A percentile compares a stretch with the other conserved stretches of the same genome.
phyloP scores from a whole-genome alignment of 169 alveolate species.

The Plasmodium gallinaceum region DNA sequence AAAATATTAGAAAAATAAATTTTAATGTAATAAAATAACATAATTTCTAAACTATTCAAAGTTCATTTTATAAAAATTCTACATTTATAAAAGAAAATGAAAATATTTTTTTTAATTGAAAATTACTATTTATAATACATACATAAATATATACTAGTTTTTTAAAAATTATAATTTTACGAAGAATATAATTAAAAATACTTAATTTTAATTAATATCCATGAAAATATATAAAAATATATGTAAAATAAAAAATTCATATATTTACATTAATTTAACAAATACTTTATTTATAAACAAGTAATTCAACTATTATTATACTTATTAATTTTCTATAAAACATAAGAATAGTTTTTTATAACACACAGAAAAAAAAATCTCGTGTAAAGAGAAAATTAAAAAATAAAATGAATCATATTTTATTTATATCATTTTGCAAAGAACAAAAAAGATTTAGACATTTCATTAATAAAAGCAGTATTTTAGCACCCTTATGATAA shows the following conservation, averaged over 20 bases:
- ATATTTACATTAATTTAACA: conserved; percentile 7
- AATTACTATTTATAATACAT: neutral
- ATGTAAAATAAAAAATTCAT: conserved; percentile 4
- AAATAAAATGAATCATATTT: conserved; percentile 22
- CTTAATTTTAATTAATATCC: conserved; percentile 20
- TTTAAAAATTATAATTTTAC: conserved; percentile 5
- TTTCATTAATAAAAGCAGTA: conserved; percentile 27
- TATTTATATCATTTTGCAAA: conserved; percentile 25
- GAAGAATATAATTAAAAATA: conserved; percentile 4
- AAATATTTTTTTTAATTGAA: too few relatives aligned
- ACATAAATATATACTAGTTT: neutral
- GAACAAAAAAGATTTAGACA: conserved; percentile 65
- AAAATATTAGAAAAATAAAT: conserved; percentile 31
- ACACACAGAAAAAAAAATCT: conserved; percentile 21
- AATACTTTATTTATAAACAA: conserved; percentile 6
- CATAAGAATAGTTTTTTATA: neutral
- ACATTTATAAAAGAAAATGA: conserved; percentile 24
- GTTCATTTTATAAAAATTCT: conserved; percentile 40
- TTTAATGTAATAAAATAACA: neutral
- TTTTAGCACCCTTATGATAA: conserved; percentile 16
- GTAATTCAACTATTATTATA: conserved; percentile 5
- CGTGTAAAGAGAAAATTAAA: conserved; percentile 7
- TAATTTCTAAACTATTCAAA: conserved; percentile 24
- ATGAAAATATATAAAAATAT: conserved; percentile 14
- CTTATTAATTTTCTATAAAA: conserved; percentile 2